phyloP scores from a whole-genome alignment of 2,329 filamentous ascomycete genomes.

The Penicillium sp. region DNA sequence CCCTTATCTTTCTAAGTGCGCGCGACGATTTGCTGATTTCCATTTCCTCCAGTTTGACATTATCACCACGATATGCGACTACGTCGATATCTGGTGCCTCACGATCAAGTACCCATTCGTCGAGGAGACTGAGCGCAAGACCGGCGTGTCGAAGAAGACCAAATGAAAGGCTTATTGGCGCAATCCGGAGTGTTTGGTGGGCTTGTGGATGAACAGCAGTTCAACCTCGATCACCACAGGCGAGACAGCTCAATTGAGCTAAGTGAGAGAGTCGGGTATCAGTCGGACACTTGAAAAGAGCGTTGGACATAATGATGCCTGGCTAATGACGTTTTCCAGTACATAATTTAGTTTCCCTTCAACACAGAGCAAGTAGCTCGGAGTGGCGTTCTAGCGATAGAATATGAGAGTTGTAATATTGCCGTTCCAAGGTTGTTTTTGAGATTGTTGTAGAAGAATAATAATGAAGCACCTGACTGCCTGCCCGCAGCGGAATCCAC shows the following conservation, averaged over 20 bases:
- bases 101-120: constrained; percentile 83
- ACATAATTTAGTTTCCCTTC: constrained; percentile 9
- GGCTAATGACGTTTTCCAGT: constrained; percentile 13
- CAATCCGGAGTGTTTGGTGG: not conserved
- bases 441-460: constrained; percentile 1
- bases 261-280: constrained; percentile 7
- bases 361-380: not conserved
- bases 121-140: constrained; percentile 35
- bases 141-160: constrained; percentile 32
- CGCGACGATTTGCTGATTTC: not conserved
- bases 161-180: constrained; percentile 1
- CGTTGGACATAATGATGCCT: constrained; percentile 10
- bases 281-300: not conserved
- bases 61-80: constrained; percentile 96
- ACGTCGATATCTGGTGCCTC: constrained; percentile 96
- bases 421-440: not conserved
- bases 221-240: constrained; percentile 20
- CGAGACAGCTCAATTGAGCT: constrained; percentile 2
- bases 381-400: constrained; percentile 10
- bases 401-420: constrained; percentile 10
- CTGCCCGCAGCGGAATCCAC: constrained; percentile 3
- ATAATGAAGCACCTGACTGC: constrained; percentile 8
- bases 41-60: constrained; percentile 65
- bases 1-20: not conserved
- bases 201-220: constrained; percentile 12